Conservation (phyloP, 768 basidiomycete species). For the Galerina marginata region DNA sequence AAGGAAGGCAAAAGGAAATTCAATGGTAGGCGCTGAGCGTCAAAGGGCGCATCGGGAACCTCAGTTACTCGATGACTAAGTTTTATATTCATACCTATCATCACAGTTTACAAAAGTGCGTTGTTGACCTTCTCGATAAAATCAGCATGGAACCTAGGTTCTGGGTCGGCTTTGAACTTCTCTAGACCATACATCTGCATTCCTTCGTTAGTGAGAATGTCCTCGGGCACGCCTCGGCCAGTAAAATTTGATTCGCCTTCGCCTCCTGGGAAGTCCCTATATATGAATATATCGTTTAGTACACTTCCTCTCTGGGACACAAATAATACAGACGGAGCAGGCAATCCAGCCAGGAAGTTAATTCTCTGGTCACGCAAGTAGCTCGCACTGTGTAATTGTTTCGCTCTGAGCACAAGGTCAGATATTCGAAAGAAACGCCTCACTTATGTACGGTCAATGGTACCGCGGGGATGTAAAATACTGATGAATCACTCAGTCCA, state of each 20-base stretch:
- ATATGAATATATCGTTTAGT: not conserved
- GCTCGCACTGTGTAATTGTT: slow-evolving; percentile 38
- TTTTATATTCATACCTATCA: too few species aligned
- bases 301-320: not conserved
- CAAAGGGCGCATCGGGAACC: too few species aligned
- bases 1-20: too few species aligned
- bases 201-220: slow-evolving; percentile 40
- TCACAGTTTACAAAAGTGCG: not conserved
- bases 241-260: slow-evolving; percentile 52
- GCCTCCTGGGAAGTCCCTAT: slow-evolving; percentile 59
- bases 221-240: slow-evolving; percentile 39
- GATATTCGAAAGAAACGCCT: slow-evolving; percentile 11
- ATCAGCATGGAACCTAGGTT: not conserved
- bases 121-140: slow-evolving; percentile 22
- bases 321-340: slow-evolving; percentile 47
- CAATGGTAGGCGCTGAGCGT: too few species aligned
- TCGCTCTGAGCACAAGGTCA: not conserved
- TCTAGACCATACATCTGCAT: slow-evolving; percentile 49
- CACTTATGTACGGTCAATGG: slow-evolving; percentile 57
- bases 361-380: slow-evolving; percentile 55
- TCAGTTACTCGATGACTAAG: too few species aligned
- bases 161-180: slow-evolving; percentile 27
- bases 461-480: slow-evolving; percentile 60
- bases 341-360: slow-evolving; percentile 53
- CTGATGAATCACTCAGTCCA: slow-evolving; percentile 56